phyloP scores from a whole-genome alignment of 208 protist genomes.

The Lotmaria passim region DNA sequence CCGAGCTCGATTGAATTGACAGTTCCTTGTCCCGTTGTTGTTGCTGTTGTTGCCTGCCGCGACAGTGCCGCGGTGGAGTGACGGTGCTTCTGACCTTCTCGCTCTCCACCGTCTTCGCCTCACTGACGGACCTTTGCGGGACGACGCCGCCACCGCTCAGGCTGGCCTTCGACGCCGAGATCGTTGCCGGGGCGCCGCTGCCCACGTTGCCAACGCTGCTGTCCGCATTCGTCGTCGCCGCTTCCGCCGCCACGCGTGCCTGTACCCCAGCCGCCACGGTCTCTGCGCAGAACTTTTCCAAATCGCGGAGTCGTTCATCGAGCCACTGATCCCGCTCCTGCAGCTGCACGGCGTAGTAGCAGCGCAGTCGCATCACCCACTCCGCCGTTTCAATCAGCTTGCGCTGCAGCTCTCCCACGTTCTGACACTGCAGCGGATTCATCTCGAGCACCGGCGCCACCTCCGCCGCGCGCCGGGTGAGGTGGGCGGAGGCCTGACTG shows the following conservation, averaged over 20 bases:
- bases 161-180: conserved; percentile 10
- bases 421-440: conserved; percentile 59
- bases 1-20: background rate
- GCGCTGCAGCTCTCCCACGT: conserved; percentile 55
- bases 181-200: conserved; percentile 17
- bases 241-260: background rate
- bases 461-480: conserved; percentile 55
- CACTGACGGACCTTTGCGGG: background rate
- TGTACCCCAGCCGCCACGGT: background rate
- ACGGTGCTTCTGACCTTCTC: background rate
- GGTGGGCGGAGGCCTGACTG: conserved; percentile 27
- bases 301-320: conserved; percentile 48
- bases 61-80: background rate
- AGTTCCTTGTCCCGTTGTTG: too few relatives aligned
- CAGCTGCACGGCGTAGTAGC: conserved; percentile 59
- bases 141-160: background rate
- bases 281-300: conserved; percentile 28
- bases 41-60: background rate
- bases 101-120: conserved; percentile 1
- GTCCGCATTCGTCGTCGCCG: conserved; percentile 1
- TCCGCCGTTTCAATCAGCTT: conserved; percentile 72
- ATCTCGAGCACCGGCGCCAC: conserved; percentile 57
- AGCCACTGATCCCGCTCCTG: conserved; percentile 53
- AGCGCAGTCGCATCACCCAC: conserved; percentile 46
- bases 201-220: conserved; percentile 1